Evolutionary conservation across 192 early-diverging fungal genomes (phyloP).

Genomic region (Jimgerdemannia lactiflua): DNA sequence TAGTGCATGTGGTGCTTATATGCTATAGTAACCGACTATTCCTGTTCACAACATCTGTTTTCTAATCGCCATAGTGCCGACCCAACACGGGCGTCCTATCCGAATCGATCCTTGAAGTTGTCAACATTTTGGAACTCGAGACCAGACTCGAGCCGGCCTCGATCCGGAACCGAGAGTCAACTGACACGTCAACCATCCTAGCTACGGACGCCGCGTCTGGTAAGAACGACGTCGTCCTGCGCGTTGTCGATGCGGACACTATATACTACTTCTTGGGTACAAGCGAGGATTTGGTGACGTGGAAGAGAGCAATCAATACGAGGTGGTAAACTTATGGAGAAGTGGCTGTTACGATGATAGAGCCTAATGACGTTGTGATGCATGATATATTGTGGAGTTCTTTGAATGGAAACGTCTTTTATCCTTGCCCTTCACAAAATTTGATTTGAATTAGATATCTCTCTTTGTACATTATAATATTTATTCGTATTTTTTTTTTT

Average conservation of each 20-base stretch:
- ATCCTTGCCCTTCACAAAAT: no score
- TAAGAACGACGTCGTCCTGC: slow-evolving; percentile 2
- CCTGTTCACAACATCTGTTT: no score
- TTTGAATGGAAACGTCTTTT: no score
- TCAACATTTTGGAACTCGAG: background rate
- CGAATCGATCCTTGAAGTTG: background rate
- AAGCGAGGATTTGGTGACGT: background rate
- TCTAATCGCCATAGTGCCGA: slow-evolving; percentile 1
- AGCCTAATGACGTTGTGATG: no score
- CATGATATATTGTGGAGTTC: no score
- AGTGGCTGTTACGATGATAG: no score
- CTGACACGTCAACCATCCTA: no score
- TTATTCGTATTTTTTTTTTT: no score
- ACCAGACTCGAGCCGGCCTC: slow-evolving; percentile 3
- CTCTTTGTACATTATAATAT: no score
- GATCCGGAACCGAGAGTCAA: background rate
- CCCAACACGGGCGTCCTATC: background rate
- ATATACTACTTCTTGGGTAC: background rate
- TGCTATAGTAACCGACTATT: no score
- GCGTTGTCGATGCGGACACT: background rate
- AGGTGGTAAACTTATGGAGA: background rate
- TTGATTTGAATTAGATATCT: no score
- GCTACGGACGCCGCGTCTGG: background rate
- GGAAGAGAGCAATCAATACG: slow-evolving; percentile 3
- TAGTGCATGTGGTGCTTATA: no score